These are phyloP conservation scores for Pichia cephalocereana DNA, from an alignment of 805 yeast species.

Conservation along the genomic window DNA sequence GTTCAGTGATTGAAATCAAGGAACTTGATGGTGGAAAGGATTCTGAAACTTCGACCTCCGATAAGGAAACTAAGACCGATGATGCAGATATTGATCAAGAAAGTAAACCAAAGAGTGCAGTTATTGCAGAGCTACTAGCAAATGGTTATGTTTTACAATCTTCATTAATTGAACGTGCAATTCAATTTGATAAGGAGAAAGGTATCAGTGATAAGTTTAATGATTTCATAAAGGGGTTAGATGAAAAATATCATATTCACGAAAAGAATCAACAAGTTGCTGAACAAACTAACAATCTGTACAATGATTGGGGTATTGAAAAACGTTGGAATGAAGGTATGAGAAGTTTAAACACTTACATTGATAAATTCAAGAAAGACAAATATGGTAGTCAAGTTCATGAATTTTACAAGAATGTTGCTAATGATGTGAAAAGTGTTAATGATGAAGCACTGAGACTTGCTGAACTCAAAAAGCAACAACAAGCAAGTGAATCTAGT, in stretches of 20 bases:
- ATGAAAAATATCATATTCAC: constrained; percentile 50
- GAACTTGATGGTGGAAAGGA: constrained; percentile 12
- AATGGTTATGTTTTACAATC: constrained; percentile 68
- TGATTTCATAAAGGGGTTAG: constrained; percentile 44
- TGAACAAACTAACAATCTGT: constrained; percentile 15
- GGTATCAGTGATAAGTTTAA: constrained; percentile 53
- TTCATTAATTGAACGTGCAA: constrained; percentile 47
- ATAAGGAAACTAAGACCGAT: constrained; percentile 9
- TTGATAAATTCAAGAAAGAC: constrained; percentile 36
- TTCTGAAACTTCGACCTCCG: constrained; percentile 9
- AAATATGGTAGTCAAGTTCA: constrained; percentile 53
- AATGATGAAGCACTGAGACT: constrained; percentile 69
- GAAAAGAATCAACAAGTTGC: constrained; percentile 32
- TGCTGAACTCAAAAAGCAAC: constrained; percentile 44
- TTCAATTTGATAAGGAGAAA: constrained; percentile 54
- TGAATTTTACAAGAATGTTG: constrained; percentile 46
- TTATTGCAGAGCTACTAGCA: constrained; percentile 66
- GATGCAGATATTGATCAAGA: constrained; percentile 50
- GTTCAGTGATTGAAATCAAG: constrained; percentile 40
- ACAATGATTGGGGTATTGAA: constrained; percentile 33
- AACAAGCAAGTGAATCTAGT: background rate
- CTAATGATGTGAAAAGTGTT: constrained; percentile 50
- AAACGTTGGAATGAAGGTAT: constrained; percentile 30
- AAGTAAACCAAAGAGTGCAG: constrained; percentile 65
- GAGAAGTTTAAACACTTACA: constrained; percentile 33